A percentile compares a stretch with the other conserved stretches of the same genome.
These are phyloP conservation scores for Pythium sukuiense DNA, from an alignment of 352 stramenopile species.

Conservation along the genomic window DNA sequence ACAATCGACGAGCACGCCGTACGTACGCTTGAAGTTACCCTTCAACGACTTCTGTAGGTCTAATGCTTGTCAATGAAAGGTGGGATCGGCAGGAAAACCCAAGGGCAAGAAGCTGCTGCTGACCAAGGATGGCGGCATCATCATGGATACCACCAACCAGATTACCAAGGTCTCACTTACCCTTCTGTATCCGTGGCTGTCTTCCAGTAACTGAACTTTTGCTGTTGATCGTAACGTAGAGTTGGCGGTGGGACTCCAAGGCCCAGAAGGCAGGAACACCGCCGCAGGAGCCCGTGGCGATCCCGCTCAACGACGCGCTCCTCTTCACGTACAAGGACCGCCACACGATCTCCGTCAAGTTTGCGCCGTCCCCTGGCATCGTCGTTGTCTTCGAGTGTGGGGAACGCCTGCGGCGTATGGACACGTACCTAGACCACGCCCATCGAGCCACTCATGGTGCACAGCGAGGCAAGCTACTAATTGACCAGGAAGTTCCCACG, in stretches of 20 bases:
- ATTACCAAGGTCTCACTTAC: conserved; percentile 48
- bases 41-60: too few relatives aligned
- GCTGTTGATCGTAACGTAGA: background rate
- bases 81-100: conserved; percentile 55
- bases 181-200: background rate
- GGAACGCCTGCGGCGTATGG: conserved; percentile 59
- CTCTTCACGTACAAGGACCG: conserved; percentile 69
- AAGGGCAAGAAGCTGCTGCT: conserved; percentile 63
- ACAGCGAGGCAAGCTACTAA: conserved; percentile 54
- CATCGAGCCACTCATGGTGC: conserved; percentile 38
- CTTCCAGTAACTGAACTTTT: background rate
- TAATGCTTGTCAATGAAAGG: conserved; percentile 26
- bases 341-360: conserved; percentile 64
- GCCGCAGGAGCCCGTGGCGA: conserved; percentile 53
- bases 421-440: conserved; percentile 72
- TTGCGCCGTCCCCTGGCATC: conserved; percentile 56
- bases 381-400: conserved; percentile 68
- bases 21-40: background rate
- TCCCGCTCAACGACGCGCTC: conserved; percentile 74
- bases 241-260: conserved; percentile 70
- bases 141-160: conserved; percentile 46
- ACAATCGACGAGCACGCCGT: conserved; percentile 76
- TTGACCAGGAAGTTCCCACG: conserved; percentile 53
- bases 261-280: conserved; percentile 60
- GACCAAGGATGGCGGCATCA: conserved; percentile 61